These are phyloP conservation scores for Gentiana straminea DNA, from an alignment of 257 asterid species.

Conservation along the genomic window DNA sequence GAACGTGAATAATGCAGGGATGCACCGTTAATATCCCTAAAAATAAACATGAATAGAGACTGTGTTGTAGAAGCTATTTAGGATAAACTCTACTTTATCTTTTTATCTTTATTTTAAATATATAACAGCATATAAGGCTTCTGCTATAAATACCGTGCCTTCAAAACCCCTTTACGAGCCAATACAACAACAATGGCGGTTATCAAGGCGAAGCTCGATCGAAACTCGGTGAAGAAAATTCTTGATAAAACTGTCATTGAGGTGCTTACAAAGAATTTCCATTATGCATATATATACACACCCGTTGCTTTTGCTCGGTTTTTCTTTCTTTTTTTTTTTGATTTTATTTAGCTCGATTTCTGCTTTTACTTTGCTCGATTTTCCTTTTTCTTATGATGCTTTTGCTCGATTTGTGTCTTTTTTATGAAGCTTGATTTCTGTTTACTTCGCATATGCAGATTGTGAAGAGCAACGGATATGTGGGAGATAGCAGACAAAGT, in stretches of 20 bases:
- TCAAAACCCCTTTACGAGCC: conserved; percentile 5
- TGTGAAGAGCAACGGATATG: conserved; percentile 78
- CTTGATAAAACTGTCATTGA: conserved; percentile 85
- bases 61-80: too few species aligned
- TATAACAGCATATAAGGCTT: too few species aligned
- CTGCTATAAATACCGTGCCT: too few species aligned
- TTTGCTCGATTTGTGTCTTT: too few species aligned
- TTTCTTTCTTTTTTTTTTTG: too few species aligned
- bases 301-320: neutral
- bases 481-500: conserved; percentile 78
- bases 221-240: conserved; percentile 64
- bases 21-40: too few species aligned
- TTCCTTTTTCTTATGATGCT: neutral
- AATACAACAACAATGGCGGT: conserved; percentile 4
- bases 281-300: neutral
- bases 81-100: too few species aligned
- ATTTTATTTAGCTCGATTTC: neutral
- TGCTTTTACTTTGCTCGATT: too few species aligned
- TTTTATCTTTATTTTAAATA: too few species aligned
- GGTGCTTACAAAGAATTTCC: conserved; percentile 20
- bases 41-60: too few species aligned
- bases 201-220: conserved; percentile 60
- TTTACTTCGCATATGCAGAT: conserved; percentile 28
- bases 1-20: too few species aligned
- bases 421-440: too few species aligned